Conservation (phyloP, 164 flowering plant genomes). For the Magnolia officinalis region DNA sequence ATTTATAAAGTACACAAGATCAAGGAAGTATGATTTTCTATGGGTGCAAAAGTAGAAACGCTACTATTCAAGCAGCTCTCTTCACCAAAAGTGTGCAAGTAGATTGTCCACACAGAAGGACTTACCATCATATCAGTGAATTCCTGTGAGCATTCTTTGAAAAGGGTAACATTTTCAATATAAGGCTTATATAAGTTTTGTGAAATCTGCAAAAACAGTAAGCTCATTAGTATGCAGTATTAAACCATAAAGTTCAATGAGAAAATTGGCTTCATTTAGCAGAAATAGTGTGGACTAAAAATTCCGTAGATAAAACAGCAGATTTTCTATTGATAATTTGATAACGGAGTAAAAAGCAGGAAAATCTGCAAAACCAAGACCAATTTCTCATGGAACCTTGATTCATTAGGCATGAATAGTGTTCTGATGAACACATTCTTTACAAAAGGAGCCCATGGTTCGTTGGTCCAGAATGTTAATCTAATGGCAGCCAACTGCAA, state of each 20-base stretch:
- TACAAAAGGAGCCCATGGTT: neutral
- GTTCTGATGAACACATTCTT: neutral
- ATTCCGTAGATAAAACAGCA: neutral
- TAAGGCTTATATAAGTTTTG: slow-evolving; percentile 56
- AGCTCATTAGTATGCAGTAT: neutral
- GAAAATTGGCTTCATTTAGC: no score
- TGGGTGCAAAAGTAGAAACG: neutral
- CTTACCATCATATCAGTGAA: slow-evolving; percentile 87
- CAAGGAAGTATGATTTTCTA: neutral
- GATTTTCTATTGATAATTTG: neutral
- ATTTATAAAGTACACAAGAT: neutral
- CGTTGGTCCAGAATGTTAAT: neutral
- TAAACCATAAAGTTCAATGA: no score
- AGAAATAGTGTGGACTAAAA: neutral
- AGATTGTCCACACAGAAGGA: slow-evolving; percentile 3
- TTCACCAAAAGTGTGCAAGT: neutral
- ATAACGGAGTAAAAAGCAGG: neutral
- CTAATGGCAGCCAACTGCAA: neutral
- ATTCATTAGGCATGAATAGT: neutral
- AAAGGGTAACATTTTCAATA: slow-evolving; percentile 63
- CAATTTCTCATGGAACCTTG: neutral
- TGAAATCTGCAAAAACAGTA: slow-evolving; percentile 62
- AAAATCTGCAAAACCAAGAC: neutral
- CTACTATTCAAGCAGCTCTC: neutral
- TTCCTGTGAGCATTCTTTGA: slow-evolving; percentile 74